A percentile compares a stretch with the other conserved stretches of the same genome.
phyloP scores from a whole-genome alignment of 495 filamentous ascomycete species.

The Tuber microsphaerosporum region DNA sequence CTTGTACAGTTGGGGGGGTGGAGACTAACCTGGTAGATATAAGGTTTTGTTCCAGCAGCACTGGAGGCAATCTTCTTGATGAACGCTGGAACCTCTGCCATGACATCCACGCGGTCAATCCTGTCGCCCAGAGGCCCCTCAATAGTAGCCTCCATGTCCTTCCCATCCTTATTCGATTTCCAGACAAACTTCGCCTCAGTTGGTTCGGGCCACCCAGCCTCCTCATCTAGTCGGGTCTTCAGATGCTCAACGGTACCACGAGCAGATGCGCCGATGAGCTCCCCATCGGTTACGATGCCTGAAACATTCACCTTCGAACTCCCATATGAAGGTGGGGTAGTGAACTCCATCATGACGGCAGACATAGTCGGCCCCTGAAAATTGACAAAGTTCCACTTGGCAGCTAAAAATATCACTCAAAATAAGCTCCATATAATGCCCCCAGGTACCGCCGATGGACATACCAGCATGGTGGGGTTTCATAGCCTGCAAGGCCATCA shows the following conservation, averaged over 20 bases:
- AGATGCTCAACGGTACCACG: constrained; percentile 59
- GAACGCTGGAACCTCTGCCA: constrained; percentile 91
- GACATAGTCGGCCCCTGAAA: constrained; percentile 84
- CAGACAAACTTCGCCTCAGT: constrained; percentile 66
- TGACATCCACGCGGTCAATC: constrained; percentile 83
- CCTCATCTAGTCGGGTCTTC: constrained; percentile 58
- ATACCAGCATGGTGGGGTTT: constrained; percentile 92
- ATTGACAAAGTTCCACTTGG: constrained; percentile 86
- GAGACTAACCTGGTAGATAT: constrained; percentile 80
- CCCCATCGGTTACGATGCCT: constrained; percentile 69
- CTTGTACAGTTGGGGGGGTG: neutral
- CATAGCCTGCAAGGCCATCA: constrained; percentile 89
- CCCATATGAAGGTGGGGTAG: constrained; percentile 90
- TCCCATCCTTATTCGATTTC: constrained; percentile 71
- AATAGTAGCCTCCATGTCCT: constrained; percentile 59
- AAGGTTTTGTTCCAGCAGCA: constrained; percentile 84
- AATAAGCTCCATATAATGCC: constrained; percentile 4
- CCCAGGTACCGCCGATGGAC: constrained; percentile 21
- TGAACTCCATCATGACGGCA: constrained; percentile 91
- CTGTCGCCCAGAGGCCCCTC: constrained; percentile 62
- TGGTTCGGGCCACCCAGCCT: constrained; percentile 86
- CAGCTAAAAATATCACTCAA: constrained; percentile 48
- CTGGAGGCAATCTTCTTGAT: constrained; percentile 85
- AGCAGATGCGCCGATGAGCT: constrained; percentile 67
- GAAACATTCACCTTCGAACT: constrained; percentile 79